These are phyloP conservation scores for Cercospora zeina DNA, from an alignment of 2,329 filamentous ascomycete genomes.

Conservation along the genomic window DNA sequence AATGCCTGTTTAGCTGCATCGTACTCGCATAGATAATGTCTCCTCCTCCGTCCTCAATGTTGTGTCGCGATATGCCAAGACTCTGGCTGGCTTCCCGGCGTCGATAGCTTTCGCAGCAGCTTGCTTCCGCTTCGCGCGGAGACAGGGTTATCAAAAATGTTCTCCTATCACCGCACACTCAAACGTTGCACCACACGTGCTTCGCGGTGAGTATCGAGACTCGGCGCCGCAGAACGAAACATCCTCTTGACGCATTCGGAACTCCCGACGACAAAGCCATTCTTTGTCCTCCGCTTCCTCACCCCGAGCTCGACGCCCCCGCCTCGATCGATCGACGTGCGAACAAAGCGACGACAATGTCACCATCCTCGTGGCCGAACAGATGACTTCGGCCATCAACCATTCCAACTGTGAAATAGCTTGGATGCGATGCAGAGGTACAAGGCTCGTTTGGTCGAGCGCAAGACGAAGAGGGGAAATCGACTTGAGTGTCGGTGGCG, in stretches of 20 bases:
- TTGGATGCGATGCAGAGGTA: neutral
- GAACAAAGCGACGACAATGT: neutral
- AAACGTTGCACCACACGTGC: neutral
- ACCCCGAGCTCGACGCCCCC: neutral
- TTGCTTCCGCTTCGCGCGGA: neutral
- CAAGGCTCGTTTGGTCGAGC: neutral
- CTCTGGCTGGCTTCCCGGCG: neutral
- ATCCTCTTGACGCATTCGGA: too few species aligned
- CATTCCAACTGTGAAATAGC: neutral
- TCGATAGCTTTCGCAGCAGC: neutral
- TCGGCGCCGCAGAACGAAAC: neutral
- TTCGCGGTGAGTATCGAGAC: neutral
- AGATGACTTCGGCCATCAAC: neutral
- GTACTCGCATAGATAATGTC: neutral
- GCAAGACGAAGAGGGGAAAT: slow-evolving; percentile 7
- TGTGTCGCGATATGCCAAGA: slow-evolving; percentile 5
- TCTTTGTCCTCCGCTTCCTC: neutral
- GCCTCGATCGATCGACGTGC: neutral
- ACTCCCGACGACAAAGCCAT: neutral
- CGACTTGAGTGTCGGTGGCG: too few species aligned
- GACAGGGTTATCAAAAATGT: neutral
- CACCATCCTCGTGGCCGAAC: neutral
- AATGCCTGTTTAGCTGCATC: neutral
- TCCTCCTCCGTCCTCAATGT: neutral
- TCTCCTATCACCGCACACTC: neutral